These are phyloP conservation scores for Candida sanyaensis DNA, from an alignment of 1,139 yeast genomes.

Conservation along the genomic window DNA sequence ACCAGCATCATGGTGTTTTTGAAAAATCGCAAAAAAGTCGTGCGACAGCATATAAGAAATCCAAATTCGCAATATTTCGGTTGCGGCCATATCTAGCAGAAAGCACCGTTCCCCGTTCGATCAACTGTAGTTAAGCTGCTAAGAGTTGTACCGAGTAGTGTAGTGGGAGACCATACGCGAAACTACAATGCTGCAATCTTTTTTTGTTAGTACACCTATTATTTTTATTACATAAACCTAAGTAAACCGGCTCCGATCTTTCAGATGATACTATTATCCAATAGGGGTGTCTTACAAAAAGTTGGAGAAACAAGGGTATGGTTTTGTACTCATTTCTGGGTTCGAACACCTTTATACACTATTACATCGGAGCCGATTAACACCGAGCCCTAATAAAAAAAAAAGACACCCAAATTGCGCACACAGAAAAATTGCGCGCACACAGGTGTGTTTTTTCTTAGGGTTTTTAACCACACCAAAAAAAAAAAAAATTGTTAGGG, in stretches of 20 bases:
- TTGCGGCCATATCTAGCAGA: slow-evolving; percentile 51
- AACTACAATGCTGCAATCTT: slow-evolving; percentile 54
- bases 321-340: too few relatives aligned
- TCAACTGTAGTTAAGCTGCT: slow-evolving; percentile 51
- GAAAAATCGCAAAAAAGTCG: neutral
- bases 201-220: slow-evolving; percentile 17
- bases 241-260: neutral
- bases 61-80: slow-evolving; percentile 16
- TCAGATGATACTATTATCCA: neutral
- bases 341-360: too few relatives aligned
- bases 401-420: too few relatives aligned
- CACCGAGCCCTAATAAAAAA: too few relatives aligned
- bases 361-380: too few relatives aligned
- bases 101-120: slow-evolving; percentile 53
- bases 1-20: neutral
- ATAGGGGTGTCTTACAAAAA: neutral
- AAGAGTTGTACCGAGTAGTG: slow-evolving; percentile 56
- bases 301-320: too few relatives aligned
- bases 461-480: too few relatives aligned
- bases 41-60: neutral
- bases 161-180: slow-evolving; percentile 58
- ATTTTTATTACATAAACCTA: slow-evolving; percentile 2
- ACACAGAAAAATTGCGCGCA: too few relatives aligned
- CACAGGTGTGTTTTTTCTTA: too few relatives aligned
- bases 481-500: too few relatives aligned